Base-by-base conservation (phyloP, 345 rosid species). In the Aquilaria sinensis region DNA sequence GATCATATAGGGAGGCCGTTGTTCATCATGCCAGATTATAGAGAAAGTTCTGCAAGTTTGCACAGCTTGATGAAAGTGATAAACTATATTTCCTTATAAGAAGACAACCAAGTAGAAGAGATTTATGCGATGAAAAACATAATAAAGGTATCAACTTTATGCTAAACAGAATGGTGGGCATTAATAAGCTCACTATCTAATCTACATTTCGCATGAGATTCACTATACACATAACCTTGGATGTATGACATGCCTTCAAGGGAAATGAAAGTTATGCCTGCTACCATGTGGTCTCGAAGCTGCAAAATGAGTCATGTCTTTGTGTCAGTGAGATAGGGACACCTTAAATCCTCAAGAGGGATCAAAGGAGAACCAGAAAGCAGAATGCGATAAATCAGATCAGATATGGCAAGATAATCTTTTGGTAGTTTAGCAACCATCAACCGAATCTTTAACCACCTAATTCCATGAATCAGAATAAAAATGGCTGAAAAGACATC, bases 181-280 rank as follows among this genome's bases (percentile, higher is more conserved):
- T 64, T 65, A 47, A 69, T 49, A 58, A 57, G 45, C 61, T 70
- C 71, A 59, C 66, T 72, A 64, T 46, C 75, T 74, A 67, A 58
- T 68, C 72, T 74, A 71, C 56, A 52, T 57, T 51, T 65, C 56
- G 68, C 59, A 16, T 70, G 47, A 68, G 65, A 72, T 59, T 47
- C 74, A 63, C 66, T 73, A 58, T 75, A 77, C 80, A 77, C n/a
- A 62, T 66, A 53, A 53, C 67, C 67, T 62, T 51, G 59, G 47
- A 57, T 56, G 54, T 63, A 66, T 67, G 56, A 49, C 69, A 57
- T 31, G 11, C 63, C 69, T 51, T 30, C 56, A 53, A 52, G 13
- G 32, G 70, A 61, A 70, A 33, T 12, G 50, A 49, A 4, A 48
- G 15, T 14, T 57, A 6, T 13, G 63, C 56, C 62, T 65, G 77